Evolutionary conservation across 2,329 filamentous ascomycete species (phyloP).

Genomic region (Chaetomium olivaceum): DNA sequence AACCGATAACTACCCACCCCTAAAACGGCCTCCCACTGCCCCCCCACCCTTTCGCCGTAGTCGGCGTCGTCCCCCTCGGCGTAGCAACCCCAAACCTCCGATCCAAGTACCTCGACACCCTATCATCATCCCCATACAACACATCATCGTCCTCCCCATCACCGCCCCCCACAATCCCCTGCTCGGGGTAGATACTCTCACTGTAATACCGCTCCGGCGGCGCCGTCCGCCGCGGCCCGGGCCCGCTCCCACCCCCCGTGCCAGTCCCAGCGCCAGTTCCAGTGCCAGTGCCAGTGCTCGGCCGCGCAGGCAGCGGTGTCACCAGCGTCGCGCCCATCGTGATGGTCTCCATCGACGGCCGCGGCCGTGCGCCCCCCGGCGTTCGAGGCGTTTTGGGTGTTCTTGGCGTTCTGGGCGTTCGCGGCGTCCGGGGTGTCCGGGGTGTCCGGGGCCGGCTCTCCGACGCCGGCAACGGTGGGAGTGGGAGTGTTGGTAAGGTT

Average conservation of each 20-base stretch:
- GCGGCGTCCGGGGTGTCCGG: background rate
- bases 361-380: background rate
- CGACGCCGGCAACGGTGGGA: background rate
- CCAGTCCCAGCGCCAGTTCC: too few species aligned
- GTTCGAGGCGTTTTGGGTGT: slow-evolving; percentile 3
- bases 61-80: slow-evolving; percentile 32
- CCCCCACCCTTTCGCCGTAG: slow-evolving; percentile 27
- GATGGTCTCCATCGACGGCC: slow-evolving; percentile 22
- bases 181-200: slow-evolving; percentile 34
- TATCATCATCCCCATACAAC: slow-evolving; percentile 34
- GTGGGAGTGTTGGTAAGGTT: too few species aligned
- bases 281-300: too few species aligned
- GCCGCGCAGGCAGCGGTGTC: slow-evolving; percentile 1
- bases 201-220: slow-evolving; percentile 34
- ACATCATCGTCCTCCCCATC: slow-evolving; percentile 24
- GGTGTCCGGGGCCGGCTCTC: background rate
- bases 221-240: slow-evolving; percentile 17
- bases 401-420: background rate
- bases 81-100: slow-evolving; percentile 33
- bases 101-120: slow-evolving; percentile 35
- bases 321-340: slow-evolving; percentile 13
- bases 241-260: slow-evolving; percentile 13
- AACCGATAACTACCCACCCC: background rate
- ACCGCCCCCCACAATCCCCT: slow-evolving; percentile 20
- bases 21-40: slow-evolving; percentile 32